A percentile compares a stretch with the other conserved stretches of the same genome.
phyloP scores from a whole-genome alignment of 2,329 filamentous ascomycete species.

The Onygena corvina region DNA sequence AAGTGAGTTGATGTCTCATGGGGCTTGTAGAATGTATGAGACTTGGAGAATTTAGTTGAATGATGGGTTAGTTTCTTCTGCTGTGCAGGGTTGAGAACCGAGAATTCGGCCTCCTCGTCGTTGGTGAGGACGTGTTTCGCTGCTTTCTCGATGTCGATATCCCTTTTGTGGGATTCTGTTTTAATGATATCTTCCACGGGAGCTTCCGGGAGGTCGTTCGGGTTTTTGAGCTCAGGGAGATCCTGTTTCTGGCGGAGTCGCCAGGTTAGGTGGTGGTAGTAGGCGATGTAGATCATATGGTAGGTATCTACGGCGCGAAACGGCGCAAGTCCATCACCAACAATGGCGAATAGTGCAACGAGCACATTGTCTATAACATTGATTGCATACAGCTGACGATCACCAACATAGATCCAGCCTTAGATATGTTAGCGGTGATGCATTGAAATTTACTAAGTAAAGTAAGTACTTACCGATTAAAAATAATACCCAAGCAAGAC shows the following conservation, averaged over 20 bases:
- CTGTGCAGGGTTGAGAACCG: constrained; percentile 53
- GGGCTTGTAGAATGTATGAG: constrained; percentile 80
- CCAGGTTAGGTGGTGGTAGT: constrained; percentile 58
- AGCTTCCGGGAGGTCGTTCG: constrained; percentile 47
- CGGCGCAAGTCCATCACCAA: constrained; percentile 58
- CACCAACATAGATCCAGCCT: constrained; percentile 72
- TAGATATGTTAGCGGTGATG: not conserved
- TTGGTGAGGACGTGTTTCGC: constrained; percentile 29
- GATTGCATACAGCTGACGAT: constrained; percentile 55
- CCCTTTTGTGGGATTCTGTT: constrained; percentile 26
- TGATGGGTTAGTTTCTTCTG: constrained; percentile 62
- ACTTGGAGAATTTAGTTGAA: constrained; percentile 66
- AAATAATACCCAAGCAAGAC: constrained; percentile 81
- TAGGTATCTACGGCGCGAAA: constrained; percentile 75
- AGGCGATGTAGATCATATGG: constrained; percentile 71
- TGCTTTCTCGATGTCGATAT: constrained; percentile 36
- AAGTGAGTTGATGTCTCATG: constrained; percentile 73
- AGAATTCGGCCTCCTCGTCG: constrained; percentile 44
- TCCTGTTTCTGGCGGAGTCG: constrained; percentile 49
- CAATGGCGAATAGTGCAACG: constrained; percentile 57
- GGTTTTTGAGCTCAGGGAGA: constrained; percentile 52
- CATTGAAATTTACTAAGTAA: too few species aligned
- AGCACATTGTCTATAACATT: constrained; percentile 60
- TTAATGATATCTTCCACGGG: constrained; percentile 28
- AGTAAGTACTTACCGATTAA: constrained; percentile 50